These are phyloP conservation scores for Dacryopinax primogenitus DNA, from an alignment of 768 basidiomycete genomes.

Conservation along the genomic window DNA sequence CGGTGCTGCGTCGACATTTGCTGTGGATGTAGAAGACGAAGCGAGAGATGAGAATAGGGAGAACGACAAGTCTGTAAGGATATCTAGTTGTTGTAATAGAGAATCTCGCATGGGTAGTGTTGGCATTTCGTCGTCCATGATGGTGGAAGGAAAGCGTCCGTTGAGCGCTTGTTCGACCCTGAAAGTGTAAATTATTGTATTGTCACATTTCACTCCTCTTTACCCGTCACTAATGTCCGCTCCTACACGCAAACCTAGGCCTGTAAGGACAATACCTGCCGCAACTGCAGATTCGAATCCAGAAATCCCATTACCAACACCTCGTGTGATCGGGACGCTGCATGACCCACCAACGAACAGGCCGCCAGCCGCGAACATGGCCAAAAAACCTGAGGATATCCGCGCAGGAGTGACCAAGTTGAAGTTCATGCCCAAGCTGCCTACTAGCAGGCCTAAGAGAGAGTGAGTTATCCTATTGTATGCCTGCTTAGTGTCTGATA, in stretches of 20 bases:
- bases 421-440: conserved; percentile 6
- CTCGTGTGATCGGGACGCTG: background rate
- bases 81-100: background rate
- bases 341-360: background rate
- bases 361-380: background rate
- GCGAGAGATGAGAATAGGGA: background rate
- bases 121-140: background rate
- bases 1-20: conserved; percentile 17
- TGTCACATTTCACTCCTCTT: background rate
- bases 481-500: background rate
- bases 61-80: background rate
- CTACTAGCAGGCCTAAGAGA: background rate
- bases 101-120: background rate
- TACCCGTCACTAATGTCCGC: background rate
- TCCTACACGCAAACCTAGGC: background rate
- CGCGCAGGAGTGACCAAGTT: background rate
- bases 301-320: background rate
- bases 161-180: background rate
- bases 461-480: background rate
- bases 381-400: background rate
- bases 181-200: background rate
- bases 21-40: background rate
- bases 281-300: background rate
- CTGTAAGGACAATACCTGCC: background rate
- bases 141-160: background rate